Evolutionary conservation across 2,329 filamentous ascomycete species (phyloP).

Genomic region (Diaporthe longicolla): DNA sequence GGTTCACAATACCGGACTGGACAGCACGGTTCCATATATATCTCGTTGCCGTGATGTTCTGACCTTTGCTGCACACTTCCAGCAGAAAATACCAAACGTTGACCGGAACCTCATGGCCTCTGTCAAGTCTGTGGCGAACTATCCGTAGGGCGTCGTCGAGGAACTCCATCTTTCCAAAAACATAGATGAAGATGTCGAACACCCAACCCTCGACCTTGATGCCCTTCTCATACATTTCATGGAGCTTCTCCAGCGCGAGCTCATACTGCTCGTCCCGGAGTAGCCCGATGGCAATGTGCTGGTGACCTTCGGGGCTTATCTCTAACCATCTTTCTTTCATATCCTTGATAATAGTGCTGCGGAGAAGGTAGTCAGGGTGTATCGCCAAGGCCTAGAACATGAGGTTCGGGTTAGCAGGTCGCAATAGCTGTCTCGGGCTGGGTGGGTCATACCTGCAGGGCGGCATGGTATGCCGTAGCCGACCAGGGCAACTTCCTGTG

Average conservation of each 20-base stretch:
- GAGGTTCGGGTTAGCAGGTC: conserved; percentile 33
- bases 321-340: conserved; percentile 82
- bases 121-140: conserved; percentile 68
- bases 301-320: conserved; percentile 72
- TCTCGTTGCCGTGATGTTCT: conserved; percentile 74
- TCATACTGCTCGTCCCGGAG: conserved; percentile 88
- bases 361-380: conserved; percentile 87
- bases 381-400: conserved; percentile 75
- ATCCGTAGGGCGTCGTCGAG: conserved; percentile 82
- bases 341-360: conserved; percentile 77
- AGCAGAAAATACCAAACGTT: conserved; percentile 80
- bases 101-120: conserved; percentile 54
- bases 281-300: conserved; percentile 79
- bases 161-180: conserved; percentile 79
- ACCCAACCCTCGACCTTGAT: conserved; percentile 78
- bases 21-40: conserved; percentile 78
- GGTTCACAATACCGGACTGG: conserved; percentile 58
- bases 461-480: conserved; percentile 77
- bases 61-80: conserved; percentile 77
- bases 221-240: conserved; percentile 72
- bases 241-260: conserved; percentile 79
- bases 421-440: not conserved
- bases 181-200: conserved; percentile 82
- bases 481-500: conserved; percentile 73
- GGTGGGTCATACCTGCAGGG: conserved; percentile 70